phyloP scores from a whole-genome alignment of 208 protist genomes.

The Acanthamoeba lenticulata region DNA sequence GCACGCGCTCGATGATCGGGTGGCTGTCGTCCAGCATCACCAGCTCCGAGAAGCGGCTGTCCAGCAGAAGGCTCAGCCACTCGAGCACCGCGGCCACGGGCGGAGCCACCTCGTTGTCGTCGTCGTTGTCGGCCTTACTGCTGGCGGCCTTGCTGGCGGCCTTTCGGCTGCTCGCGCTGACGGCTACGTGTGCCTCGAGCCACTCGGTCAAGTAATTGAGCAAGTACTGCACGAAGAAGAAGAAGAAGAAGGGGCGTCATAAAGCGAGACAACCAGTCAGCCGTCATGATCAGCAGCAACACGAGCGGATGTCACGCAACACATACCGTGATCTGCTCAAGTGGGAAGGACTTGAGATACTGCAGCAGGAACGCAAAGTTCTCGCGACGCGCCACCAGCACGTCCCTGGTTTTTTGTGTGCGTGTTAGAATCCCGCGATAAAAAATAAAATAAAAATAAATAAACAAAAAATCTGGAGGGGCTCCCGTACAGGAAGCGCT shows the following conservation, averaged over 20 bases:
- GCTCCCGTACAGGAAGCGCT: not conserved
- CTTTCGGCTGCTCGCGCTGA: too few relatives aligned
- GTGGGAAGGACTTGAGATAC: not conserved
- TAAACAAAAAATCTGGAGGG: not conserved
- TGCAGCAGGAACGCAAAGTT: constrained; percentile 7
- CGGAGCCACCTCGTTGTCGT: not conserved
- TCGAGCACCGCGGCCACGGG: not conserved
- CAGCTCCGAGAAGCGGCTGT: constrained; percentile 47
- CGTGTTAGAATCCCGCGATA: not conserved
- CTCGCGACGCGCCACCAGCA: not conserved
- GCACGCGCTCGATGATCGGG: not conserved
- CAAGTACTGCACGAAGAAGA: not conserved
- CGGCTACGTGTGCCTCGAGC: not conserved
- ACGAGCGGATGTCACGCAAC: not conserved
- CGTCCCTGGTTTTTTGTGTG: not conserved
- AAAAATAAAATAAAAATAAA: not conserved
- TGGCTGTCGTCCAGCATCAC: constrained; percentile 25
- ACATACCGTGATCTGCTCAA: not conserved
- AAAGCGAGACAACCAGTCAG: not conserved
- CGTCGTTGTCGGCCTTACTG: not conserved
- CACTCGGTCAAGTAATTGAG: constrained; percentile 13
- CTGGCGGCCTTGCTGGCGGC: not conserved
- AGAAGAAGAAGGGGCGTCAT: not conserved
- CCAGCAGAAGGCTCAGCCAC: not conserved
- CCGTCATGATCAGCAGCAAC: too few relatives aligned